Conservation (phyloP, 495 filamentous ascomycete species). For the Stereocaulon alpinum region DNA sequence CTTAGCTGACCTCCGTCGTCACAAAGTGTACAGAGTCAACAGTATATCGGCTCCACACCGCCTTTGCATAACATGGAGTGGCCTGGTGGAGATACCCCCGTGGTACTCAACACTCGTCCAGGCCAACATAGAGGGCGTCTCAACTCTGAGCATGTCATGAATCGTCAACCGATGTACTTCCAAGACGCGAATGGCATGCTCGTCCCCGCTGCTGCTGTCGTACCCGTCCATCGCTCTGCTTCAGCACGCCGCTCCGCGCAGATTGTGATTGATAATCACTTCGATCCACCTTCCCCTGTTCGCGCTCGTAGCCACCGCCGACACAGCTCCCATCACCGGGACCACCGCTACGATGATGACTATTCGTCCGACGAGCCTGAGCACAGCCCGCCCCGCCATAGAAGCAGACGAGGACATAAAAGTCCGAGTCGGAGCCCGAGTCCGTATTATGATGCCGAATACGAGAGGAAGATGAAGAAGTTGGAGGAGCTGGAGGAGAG, state of each 20-base stretch:
- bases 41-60: too few relatives aligned
- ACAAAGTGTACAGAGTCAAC: too few relatives aligned
- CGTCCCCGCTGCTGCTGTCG: conserved; percentile 14
- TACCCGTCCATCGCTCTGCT: conserved; percentile 17
- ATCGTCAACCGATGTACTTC: conserved; percentile 14
- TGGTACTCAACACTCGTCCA: conserved; percentile 11
- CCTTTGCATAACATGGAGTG: conserved; percentile 2
- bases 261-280: conserved; percentile 21
- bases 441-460: conserved; percentile 16
- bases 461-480: conserved; percentile 16
- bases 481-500: conserved; percentile 20
- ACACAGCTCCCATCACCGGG: conserved; percentile 15
- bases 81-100: conserved; percentile 5
- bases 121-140: conserved; percentile 7
- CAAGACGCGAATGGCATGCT: conserved; percentile 20
- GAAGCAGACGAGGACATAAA: conserved; percentile 1
- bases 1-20: too few relatives aligned
- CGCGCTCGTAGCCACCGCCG: conserved; percentile 8
- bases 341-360: conserved; percentile 6
- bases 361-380: conserved; percentile 16
- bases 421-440: conserved; percentile 13
- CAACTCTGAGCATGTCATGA: conserved; percentile 13
- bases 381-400: conserved; percentile 12
- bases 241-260: conserved; percentile 18
- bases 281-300: conserved; percentile 16